Base-by-base conservation (phyloP, 176 grass and related monocot genomes). In the Echinochloa phyllopogon region DNA sequence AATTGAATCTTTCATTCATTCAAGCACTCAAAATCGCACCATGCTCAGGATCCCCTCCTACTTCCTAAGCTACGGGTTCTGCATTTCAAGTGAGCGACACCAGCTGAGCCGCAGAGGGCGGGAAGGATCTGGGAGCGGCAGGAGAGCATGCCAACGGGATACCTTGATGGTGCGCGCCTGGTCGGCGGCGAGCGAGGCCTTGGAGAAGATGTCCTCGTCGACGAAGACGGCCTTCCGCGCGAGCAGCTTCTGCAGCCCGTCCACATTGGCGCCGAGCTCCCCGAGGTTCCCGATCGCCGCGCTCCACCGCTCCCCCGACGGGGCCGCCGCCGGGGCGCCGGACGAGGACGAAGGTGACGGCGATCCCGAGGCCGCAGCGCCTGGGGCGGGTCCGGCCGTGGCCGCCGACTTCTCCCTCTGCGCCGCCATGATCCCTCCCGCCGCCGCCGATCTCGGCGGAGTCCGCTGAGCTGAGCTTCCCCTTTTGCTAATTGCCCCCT, bases 151-250 rank as follows among this genome's bases (percentile, higher is more conserved):
- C 29, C 29, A 33, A 33, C 29, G 29, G 29, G 1, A 43, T 88
- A 98, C 93, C 89, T 95, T 98, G 65, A 98, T 98, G 85, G 91
- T 87, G 79, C 93, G 85, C 15, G 89, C 89, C 76, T 98, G 96
- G 65, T 98, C 91, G 51, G 96, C 80, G n/a, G 89, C 86, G 79
- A 93, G 87, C 60, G 91, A 94, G 10, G 96, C 93, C 83, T 95
- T 93, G 58, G 96, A 82, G 87, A 95, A 98, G 63, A 94, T 92
- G 40, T 95, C 96, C 10, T 98, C 91, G 58, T 98, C 88, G 17
- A 94, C 93, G 75, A 98, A 98, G 24, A 98, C 89, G 15, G 93
- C 93, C 77, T 95, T 95, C 73, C 91, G 86, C 21, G 64, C 86
- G 24, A 98, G 73, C 61, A 95, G 62, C 91, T 89, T 98, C 91